phyloP scores from a whole-genome alignment of 73 alveolate species.

The Paramecium caudatum region DNA sequence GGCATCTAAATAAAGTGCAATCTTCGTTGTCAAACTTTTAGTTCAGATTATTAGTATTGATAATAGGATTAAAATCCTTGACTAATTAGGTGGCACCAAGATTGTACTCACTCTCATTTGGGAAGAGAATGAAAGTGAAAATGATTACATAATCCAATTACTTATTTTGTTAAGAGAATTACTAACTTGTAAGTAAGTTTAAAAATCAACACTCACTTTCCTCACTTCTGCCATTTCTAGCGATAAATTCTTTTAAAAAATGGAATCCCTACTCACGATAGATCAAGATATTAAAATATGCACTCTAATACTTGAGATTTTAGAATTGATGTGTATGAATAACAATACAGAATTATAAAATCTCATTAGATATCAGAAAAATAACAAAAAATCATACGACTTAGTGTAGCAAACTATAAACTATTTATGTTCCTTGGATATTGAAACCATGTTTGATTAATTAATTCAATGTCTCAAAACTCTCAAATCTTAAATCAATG shows the following conservation, averaged over 20 bases:
- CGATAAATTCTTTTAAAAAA: slow-evolving; percentile 54
- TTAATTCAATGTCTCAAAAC: slow-evolving; percentile 45
- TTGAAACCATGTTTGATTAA: not conserved
- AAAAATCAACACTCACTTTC: slow-evolving; percentile 9
- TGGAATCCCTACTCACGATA: not conserved
- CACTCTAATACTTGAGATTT: not conserved
- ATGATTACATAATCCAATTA: slow-evolving; percentile 43
- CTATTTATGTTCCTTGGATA: slow-evolving; percentile 25
- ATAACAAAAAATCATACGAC: slow-evolving; percentile 60
- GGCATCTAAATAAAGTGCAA: slow-evolving; percentile 49
- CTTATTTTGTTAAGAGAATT: slow-evolving; percentile 22
- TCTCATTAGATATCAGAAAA: slow-evolving; percentile 25
- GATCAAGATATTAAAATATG: not conserved
- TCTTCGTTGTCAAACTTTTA: not conserved
- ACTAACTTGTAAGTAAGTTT: not conserved
- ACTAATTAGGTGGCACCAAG: slow-evolving; percentile 32
- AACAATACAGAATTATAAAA: slow-evolving; percentile 16
- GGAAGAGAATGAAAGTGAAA: slow-evolving; percentile 68
- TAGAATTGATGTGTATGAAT: slow-evolving; percentile 55
- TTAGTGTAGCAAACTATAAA: not conserved
- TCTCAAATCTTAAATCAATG: not conserved
- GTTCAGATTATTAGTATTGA: not conserved
- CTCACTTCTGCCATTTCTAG: slow-evolving; percentile 7
- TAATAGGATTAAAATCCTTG: slow-evolving; percentile 29
- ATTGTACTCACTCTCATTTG: slow-evolving; percentile 20